A percentile compares a stretch with the other conserved stretches of the same genome.
Evolutionary conservation across 148 eudicot species (phyloP).

Genomic region (Chenopodium berlandieri): DNA sequence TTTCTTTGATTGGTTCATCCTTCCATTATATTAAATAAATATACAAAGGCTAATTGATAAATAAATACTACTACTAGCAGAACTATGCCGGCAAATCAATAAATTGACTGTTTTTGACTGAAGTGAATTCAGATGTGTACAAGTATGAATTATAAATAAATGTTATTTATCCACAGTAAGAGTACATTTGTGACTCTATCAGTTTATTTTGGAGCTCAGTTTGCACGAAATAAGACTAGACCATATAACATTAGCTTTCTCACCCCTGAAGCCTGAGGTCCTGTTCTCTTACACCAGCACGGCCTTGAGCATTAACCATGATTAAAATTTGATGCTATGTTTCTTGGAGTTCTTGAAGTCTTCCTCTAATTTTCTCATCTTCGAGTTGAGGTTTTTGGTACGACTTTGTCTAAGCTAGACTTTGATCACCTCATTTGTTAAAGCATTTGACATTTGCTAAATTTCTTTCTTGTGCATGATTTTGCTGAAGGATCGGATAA

Average conservation of each 20-base stretch:
- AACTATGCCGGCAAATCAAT: conserved; percentile 18
- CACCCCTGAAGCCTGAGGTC: background rate
- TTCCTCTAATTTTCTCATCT: background rate
- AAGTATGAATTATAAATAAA: conserved; percentile 6
- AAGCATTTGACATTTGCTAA: background rate
- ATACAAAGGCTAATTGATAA: conserved; percentile 1
- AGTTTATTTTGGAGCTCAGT: conserved; percentile 23
- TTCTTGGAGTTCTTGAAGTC: background rate
- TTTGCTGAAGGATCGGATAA: background rate
- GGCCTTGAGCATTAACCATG: conserved; percentile 19
- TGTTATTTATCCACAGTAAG: conserved; percentile 7
- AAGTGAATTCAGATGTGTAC: conserved; percentile 3
- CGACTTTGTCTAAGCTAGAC: no score
- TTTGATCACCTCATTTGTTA: background rate
- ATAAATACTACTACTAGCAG: conserved; percentile 7
- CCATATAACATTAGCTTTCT: conserved; percentile 16
- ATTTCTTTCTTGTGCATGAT: background rate
- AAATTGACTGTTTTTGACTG: conserved; percentile 25
- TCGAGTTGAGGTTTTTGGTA: background rate
- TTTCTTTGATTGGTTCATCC: background rate
- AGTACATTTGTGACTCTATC: conserved; percentile 27
- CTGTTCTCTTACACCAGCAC: conserved; percentile 13
- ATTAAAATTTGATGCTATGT: background rate
- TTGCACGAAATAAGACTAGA: conserved; percentile 20
- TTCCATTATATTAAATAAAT: background rate